phyloP scores from a whole-genome alignment of 2,329 filamentous ascomycete genomes.

The Dothidotthia symphoricarpi region DNA sequence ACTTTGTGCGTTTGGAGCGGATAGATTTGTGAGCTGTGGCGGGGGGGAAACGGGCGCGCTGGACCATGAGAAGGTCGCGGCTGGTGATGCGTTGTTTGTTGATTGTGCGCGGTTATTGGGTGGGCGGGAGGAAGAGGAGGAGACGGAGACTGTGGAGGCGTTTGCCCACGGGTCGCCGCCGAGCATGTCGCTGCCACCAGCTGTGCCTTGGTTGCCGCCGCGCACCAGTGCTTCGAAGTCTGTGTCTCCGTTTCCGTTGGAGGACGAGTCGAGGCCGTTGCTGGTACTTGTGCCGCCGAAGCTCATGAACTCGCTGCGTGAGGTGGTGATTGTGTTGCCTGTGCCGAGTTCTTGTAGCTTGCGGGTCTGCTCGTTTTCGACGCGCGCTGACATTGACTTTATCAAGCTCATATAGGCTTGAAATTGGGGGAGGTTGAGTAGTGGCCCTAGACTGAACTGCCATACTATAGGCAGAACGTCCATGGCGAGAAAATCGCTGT shows the following conservation, averaged over 20 bases:
- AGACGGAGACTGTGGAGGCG: slow-evolving; percentile 32
- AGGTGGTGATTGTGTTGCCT: slow-evolving; percentile 52
- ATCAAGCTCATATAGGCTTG: slow-evolving; percentile 87
- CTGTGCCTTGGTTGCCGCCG: slow-evolving; percentile 56
- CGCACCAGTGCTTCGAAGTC: slow-evolving; percentile 91
- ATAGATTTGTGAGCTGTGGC: slow-evolving; percentile 21
- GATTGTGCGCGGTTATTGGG: slow-evolving; percentile 25
- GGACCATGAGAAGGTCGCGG: slow-evolving; percentile 51
- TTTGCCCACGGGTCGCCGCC: slow-evolving; percentile 48
- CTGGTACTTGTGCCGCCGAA: slow-evolving; percentile 57
- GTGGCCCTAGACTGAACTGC: slow-evolving; percentile 84
- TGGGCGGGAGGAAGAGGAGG: slow-evolving; percentile 30
- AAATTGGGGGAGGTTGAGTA: slow-evolving; percentile 83
- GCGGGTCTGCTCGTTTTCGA: slow-evolving; percentile 84
- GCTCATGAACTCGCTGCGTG: slow-evolving; percentile 66
- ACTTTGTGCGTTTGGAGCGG: slow-evolving; percentile 28
- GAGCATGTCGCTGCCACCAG: slow-evolving; percentile 38
- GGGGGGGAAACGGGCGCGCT: slow-evolving; percentile 41
- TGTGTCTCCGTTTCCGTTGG: slow-evolving; percentile 59
- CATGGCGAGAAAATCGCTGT: slow-evolving; percentile 87
- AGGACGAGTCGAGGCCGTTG: slow-evolving; percentile 57
- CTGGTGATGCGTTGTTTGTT: slow-evolving; percentile 27
- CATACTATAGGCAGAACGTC: slow-evolving; percentile 88
- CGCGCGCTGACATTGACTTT: slow-evolving; percentile 71
- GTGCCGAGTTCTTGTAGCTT: slow-evolving; percentile 83